Percentiles rank a stretch among this genome's conserved stretches.
phyloP scores from a whole-genome alignment of 2,329 filamentous ascomycete species.

The Leptodontidium sp. region DNA sequence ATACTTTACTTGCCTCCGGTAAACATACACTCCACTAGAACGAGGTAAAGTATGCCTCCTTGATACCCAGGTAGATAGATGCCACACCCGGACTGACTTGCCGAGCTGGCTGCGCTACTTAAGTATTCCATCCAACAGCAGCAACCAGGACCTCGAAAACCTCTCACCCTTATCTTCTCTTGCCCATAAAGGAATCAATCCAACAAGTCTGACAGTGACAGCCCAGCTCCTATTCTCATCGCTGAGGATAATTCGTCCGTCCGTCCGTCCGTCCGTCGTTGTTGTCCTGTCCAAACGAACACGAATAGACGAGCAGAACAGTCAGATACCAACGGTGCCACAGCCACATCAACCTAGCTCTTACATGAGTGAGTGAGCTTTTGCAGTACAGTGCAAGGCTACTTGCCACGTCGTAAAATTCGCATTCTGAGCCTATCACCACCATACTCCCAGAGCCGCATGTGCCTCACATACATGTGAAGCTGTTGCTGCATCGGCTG shows the following conservation, averaged over 20 bases:
- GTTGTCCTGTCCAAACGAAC: not conserved
- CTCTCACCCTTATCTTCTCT: no score
- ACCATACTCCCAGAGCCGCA: not conserved
- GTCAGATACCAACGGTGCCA: conserved; percentile 13
- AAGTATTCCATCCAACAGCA: no score
- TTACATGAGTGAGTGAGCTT: not conserved
- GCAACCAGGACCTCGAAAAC: no score
- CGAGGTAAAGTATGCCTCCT: no score
- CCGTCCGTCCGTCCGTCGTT: not conserved
- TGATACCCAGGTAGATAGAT: no score
- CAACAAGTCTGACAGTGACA: conserved; percentile 6
- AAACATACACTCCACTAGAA: no score
- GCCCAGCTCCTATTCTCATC: not conserved
- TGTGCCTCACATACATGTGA: conserved; percentile 4
- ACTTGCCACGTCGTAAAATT: not conserved
- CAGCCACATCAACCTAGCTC: conserved; percentile 10
- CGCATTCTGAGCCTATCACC: not conserved
- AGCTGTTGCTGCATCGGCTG: not conserved
- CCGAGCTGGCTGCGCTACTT: no score
- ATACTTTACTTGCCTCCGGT: no score
- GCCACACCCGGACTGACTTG: no score
- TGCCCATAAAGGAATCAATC: no score
- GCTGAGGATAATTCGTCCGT: not conserved
- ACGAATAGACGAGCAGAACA: not conserved
- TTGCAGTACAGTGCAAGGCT: not conserved